A percentile compares a stretch with the other conserved stretches of the same genome.
phyloP scores from a whole-genome alignment of 257 asterid species.

The Solanum bulbocastanum region DNA sequence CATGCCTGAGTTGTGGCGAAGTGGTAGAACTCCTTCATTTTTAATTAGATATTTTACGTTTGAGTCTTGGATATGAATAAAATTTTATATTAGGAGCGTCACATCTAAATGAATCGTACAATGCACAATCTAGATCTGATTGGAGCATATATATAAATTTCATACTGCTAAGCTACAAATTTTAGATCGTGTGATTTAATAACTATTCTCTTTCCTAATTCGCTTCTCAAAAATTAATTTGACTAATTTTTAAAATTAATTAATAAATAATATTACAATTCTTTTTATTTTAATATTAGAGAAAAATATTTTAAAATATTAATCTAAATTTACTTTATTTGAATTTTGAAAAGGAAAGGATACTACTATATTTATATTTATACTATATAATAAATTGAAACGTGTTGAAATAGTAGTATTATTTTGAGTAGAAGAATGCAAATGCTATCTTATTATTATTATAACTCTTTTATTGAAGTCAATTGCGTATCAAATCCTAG shows the following conservation, averaged over 20 bases:
- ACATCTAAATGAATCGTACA: too few species aligned
- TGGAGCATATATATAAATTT: too few species aligned
- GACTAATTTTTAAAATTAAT: neutral
- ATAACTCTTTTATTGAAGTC: neutral
- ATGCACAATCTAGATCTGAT: too few species aligned
- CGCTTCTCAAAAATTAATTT: neutral
- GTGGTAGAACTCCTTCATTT: too few species aligned
- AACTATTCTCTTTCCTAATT: neutral
- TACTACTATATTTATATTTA: too few species aligned
- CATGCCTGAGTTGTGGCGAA: too few species aligned
- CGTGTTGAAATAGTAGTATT: neutral
- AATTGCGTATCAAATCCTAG: neutral
- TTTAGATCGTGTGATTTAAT: neutral
- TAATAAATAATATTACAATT: neutral
- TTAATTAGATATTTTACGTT: too few species aligned
- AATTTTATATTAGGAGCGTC: too few species aligned
- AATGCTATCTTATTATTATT: neutral
- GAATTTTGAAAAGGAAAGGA: neutral
- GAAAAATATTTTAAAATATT: neutral
- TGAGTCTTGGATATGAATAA: fast-evolving
- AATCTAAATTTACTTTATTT: neutral
- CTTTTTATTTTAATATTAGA: neutral
- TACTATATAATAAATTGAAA: neutral
- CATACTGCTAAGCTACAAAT: neutral
- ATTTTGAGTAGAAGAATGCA: neutral